phyloP scores from a whole-genome alignment of 2,329 filamentous ascomycete genomes.

The Colletotrichum musae region DNA sequence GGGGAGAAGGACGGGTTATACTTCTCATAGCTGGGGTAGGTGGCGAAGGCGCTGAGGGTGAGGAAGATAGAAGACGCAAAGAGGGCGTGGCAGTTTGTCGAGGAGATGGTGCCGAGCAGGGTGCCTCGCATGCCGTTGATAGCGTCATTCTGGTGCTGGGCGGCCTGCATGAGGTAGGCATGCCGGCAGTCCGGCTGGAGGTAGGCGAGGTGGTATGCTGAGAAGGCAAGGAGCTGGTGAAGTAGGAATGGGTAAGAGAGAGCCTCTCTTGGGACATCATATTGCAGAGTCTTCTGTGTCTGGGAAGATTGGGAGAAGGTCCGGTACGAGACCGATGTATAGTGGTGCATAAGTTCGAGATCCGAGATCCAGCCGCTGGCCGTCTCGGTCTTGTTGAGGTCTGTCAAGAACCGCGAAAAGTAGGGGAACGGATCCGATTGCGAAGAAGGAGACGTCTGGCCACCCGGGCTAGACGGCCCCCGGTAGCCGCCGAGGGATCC shows the following conservation, averaged over 20 bases:
- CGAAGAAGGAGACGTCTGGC: slow-evolving; percentile 23
- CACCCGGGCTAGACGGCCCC: slow-evolving; percentile 20
- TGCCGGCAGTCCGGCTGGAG: slow-evolving; percentile 46
- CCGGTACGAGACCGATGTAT: slow-evolving; percentile 48
- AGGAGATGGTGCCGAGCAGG: slow-evolving; percentile 45
- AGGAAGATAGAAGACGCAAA: slow-evolving; percentile 53
- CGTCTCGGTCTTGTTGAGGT: slow-evolving; percentile 42
- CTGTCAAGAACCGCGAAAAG: slow-evolving; percentile 45
- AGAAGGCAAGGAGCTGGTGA: slow-evolving; percentile 51
- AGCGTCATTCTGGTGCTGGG: slow-evolving; percentile 53
- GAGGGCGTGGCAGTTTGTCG: slow-evolving; percentile 50
- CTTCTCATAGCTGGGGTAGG: slow-evolving; percentile 43
- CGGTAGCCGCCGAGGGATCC: slow-evolving; percentile 27
- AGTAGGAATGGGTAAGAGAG: slow-evolving; percentile 48
- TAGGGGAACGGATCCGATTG: slow-evolving; percentile 42
- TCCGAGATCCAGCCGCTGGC: slow-evolving; percentile 52
- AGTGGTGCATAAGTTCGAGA: slow-evolving; percentile 56
- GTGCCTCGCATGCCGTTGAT: slow-evolving; percentile 48
- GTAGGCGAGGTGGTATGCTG: slow-evolving; percentile 50
- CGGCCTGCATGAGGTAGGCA: slow-evolving; percentile 47
- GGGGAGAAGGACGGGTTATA: slow-evolving; percentile 42
- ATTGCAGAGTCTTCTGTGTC: slow-evolving; percentile 44
- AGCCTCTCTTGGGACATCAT: slow-evolving; percentile 47
- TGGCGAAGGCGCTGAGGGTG: slow-evolving; percentile 50
- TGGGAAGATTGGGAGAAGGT: slow-evolving; percentile 47